Conservation (phyloP, 192 early-diverging fungal species). For the Coemansia sp. region DNA sequence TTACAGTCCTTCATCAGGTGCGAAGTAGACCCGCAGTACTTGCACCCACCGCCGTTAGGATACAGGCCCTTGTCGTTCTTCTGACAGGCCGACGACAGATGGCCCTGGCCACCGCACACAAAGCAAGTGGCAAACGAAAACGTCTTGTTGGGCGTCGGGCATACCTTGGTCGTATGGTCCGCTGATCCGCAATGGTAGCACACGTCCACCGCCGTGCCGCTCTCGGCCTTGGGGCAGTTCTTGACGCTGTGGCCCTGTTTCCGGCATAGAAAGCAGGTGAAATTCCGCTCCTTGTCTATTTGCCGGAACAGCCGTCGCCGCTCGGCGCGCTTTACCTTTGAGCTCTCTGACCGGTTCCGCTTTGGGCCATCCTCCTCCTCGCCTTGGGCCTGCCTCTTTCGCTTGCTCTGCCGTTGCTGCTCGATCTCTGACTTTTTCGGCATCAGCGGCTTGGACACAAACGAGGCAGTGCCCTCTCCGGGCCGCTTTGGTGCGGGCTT, state of each 20-base stretch:
- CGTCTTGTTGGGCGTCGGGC: constrained; percentile 55
- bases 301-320: constrained; percentile 30
- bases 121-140: constrained; percentile 84
- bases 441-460: constrained; percentile 52
- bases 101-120: constrained; percentile 81
- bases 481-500: constrained; percentile 57
- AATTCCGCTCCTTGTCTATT: constrained; percentile 35
- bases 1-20: constrained; percentile 83
- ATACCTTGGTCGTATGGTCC: constrained; percentile 80
- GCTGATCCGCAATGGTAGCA: constrained; percentile 89
- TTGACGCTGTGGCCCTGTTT: constrained; percentile 78
- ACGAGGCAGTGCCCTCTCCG: constrained; percentile 44
- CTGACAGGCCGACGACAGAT: constrained; percentile 77
- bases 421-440: constrained; percentile 50
- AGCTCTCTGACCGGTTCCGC: constrained; percentile 16
- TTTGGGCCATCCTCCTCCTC: constrained; percentile 5
- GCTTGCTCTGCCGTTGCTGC: constrained; percentile 9
- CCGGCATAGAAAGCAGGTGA: constrained; percentile 82
- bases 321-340: constrained; percentile 25
- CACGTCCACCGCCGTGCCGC: constrained; percentile 53
- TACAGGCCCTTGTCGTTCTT: constrained; percentile 87
- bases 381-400: constrained; percentile 7
- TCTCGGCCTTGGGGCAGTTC: constrained; percentile 68
- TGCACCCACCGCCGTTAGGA: constrained; percentile 86
- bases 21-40: constrained; percentile 81